Conservation (phyloP, 2,329 filamentous ascomycete species). For the Hymenoscyphus infarciens region DNA sequence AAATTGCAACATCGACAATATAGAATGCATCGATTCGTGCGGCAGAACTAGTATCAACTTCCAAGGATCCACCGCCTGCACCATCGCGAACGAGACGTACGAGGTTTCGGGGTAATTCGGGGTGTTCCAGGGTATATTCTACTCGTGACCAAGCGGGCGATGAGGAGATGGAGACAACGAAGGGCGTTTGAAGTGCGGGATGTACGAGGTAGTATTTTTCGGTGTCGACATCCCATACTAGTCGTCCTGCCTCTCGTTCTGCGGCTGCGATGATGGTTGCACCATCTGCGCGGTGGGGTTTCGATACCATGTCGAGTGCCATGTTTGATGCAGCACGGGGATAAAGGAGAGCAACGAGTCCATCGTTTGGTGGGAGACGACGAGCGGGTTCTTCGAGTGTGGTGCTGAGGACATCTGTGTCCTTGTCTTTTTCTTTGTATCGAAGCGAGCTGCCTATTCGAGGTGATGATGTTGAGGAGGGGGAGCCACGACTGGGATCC, state of each 20-base stretch:
- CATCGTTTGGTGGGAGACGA: constrained; percentile 54
- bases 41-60: constrained; percentile 57
- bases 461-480: constrained; percentile 23
- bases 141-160: constrained; percentile 57
- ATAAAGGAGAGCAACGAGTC: constrained; percentile 65
- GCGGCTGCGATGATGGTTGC: constrained; percentile 59
- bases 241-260: constrained; percentile 64
- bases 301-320: constrained; percentile 48
- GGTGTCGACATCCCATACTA: constrained; percentile 68
- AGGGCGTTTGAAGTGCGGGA: constrained; percentile 59
- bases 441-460: constrained; percentile 14
- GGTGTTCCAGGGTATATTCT: constrained; percentile 63
- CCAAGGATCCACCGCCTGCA: constrained; percentile 56
- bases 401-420: constrained; percentile 51
- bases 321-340: constrained; percentile 61
- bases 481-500: constrained; percentile 53
- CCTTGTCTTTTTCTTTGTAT: constrained; percentile 20
- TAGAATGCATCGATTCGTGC: constrained; percentile 58
- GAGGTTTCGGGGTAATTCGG: constrained; percentile 57
- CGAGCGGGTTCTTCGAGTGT: constrained; percentile 54
- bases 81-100: constrained; percentile 59
- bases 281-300: constrained; percentile 48
- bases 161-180: constrained; percentile 57
- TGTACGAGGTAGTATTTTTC: constrained; percentile 60
- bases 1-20: constrained; percentile 58